These are phyloP conservation scores for Poterioochromonas sp. DNA, from an alignment of 352 stramenopile genomes.

Conservation along the genomic window DNA sequence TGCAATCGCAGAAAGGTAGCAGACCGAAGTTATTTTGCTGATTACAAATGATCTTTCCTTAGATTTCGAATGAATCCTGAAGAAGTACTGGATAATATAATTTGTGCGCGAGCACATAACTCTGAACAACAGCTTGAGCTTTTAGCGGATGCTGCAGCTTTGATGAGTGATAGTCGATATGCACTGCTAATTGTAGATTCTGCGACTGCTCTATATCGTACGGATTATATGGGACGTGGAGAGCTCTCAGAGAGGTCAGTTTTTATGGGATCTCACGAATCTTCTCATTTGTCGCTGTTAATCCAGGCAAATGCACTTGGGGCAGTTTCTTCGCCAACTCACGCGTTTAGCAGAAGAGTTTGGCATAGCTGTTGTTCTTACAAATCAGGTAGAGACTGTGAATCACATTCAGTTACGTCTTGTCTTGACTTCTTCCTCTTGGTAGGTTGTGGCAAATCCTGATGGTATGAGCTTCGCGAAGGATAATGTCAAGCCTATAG, in stretches of 20 bases:
- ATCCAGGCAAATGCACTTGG: constrained; percentile 26
- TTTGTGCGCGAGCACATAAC: constrained; percentile 96
- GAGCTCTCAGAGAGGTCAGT: constrained; percentile 81
- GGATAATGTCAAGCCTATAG: constrained; percentile 68
- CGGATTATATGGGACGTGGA: constrained; percentile 93
- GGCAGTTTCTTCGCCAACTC: constrained; percentile 88
- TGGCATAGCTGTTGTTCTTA: constrained; percentile 88
- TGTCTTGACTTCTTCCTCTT: neutral
- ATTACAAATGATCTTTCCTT: neutral
- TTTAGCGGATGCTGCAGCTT: constrained; percentile 89
- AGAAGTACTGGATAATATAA: constrained; percentile 83
- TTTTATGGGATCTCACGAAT: neutral
- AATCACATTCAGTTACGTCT: neutral
- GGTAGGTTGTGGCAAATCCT: constrained; percentile 66
- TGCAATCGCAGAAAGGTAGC: constrained; percentile 95
- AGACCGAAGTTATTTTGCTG: constrained; percentile 42
- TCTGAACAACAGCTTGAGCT: constrained; percentile 97
- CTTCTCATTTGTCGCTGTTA: neutral
- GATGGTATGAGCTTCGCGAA: constrained; percentile 77
- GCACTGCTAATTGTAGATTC: constrained; percentile 92
- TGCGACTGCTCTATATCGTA: constrained; percentile 93
- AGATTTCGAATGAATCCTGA: constrained; percentile 24
- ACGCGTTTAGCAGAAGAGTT: constrained; percentile 96
- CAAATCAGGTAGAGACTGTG: constrained; percentile 58
- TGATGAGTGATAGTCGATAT: constrained; percentile 86